Base-by-base conservation (phyloP, 2,329 filamentous ascomycete species). In the Ceratocystis albifundus region DNA sequence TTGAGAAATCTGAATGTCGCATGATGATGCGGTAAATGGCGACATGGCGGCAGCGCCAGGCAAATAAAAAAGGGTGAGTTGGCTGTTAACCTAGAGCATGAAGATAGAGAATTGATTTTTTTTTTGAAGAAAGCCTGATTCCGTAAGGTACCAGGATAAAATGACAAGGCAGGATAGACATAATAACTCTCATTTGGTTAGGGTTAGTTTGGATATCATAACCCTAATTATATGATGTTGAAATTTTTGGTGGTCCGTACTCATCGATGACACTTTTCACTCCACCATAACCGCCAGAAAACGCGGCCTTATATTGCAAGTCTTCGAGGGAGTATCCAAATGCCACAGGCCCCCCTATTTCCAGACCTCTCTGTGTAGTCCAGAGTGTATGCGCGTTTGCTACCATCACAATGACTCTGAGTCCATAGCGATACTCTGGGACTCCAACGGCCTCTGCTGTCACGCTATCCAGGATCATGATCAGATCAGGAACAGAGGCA, bases 401-500 rank as follows among this genome's bases (percentile, higher is more conserved):
- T 12, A 67, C 66, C 57, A 67, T 67, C 25, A 67, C 32, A 20
- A 50, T 67, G 12, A 67, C 62, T 17, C 65, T 65, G 6, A 65
- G 62, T 7, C 66, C 66, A 17, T 65, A 67, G 12, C 62, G 62
- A 57, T 75, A 77, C 65, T 78, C 76, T 0, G 74, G 76, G 0
- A 73, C 73, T 4, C 76, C 76, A 4, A 78, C 69, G 1, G 74
- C 76, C 15, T 72, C 70, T 12, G 76, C 76, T 0, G 73, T 75
- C 30, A 74, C 72, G 0, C 73, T 68, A 66, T 77, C 76, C 1
- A 78, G 71, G 3, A 78, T 70, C 25, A 72, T 70, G 57, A 78
- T 77, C 5, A 79, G 70, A 62, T 79, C 77, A 0, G 77, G 77
- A 0, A 79, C 77, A 0, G 74, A 73, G 0, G 76, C 74, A 4